These are phyloP conservation scores for Solanum corneliomulleri DNA, from an alignment of 257 asterid species.

Conservation along the genomic window DNA sequence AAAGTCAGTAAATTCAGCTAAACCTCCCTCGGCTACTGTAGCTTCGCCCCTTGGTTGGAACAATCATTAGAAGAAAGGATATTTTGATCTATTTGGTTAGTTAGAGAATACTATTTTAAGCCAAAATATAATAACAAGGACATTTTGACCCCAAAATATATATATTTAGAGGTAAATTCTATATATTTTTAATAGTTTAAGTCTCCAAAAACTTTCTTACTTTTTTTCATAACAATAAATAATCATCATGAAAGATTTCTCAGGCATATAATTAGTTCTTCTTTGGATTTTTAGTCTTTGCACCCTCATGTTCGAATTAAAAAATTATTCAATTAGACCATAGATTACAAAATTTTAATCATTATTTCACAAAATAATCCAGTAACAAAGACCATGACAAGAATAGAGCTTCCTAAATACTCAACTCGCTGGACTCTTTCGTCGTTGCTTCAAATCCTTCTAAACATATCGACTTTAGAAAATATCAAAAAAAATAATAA, in stretches of 20 bases:
- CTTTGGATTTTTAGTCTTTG: not conserved
- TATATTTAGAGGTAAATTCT: not conserved
- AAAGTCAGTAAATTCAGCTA: too few species aligned
- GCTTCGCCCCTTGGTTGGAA: accelerated
- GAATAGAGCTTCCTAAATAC: not conserved
- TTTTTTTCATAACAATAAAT: not conserved
- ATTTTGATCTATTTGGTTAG: not conserved
- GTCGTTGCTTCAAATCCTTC: not conserved
- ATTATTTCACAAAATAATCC: not conserved
- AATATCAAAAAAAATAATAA: not conserved
- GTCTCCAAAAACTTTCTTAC: not conserved
- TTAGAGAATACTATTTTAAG: not conserved
- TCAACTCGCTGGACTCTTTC: not conserved
- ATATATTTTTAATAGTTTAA: not conserved
- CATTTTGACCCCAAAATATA: not conserved
- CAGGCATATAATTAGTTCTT: not conserved
- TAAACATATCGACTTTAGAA: not conserved
- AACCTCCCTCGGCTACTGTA: too few species aligned
- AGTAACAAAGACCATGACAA: not conserved
- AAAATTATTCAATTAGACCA: not conserved
- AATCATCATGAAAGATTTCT: not conserved
- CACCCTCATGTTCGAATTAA: not conserved
- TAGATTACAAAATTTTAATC: not conserved
- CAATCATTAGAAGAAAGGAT: not conserved
- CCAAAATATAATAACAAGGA: not conserved